phyloP scores from a whole-genome alignment of 805 yeast genomes.

The Ogataea ramenticola region DNA sequence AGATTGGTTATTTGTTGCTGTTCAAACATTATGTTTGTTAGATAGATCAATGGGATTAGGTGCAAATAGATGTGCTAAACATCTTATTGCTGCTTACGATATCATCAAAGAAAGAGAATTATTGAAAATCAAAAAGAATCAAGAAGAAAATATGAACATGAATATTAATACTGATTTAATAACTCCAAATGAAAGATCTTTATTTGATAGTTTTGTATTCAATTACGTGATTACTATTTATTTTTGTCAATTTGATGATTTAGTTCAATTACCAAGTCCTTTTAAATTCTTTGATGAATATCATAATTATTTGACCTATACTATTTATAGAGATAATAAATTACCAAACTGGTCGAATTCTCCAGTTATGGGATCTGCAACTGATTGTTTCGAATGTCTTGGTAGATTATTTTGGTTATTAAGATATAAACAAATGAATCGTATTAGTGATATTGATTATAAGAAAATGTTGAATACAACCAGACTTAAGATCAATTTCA shows the following conservation, averaged over 20 bases:
- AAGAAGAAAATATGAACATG: background rate
- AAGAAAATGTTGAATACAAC: slow-evolving; percentile 1
- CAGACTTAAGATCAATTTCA: slow-evolving; percentile 17
- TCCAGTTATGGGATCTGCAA: slow-evolving; percentile 31
- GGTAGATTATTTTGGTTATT: slow-evolving; percentile 33
- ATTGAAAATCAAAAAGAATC: background rate
- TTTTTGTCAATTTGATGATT: slow-evolving; percentile 24
- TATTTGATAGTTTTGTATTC: slow-evolving; percentile 25
- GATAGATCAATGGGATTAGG: slow-evolving; percentile 25
- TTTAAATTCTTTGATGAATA: slow-evolving; percentile 27
- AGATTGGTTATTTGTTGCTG: slow-evolving; percentile 36
- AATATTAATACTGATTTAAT: too few relatives aligned
- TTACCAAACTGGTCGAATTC: slow-evolving; percentile 26
- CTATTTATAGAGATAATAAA: slow-evolving; percentile 1
- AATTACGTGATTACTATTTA: slow-evolving; percentile 33
- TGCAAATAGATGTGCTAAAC: slow-evolving; percentile 23
- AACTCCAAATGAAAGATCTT: background rate
- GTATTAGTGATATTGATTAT: background rate
- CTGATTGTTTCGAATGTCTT: slow-evolving; percentile 28
- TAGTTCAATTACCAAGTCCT: slow-evolving; percentile 33
- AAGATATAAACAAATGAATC: slow-evolving; percentile 4
- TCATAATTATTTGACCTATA: slow-evolving; percentile 23
- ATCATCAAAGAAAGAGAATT: slow-evolving; percentile 19
- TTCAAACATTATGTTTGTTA: slow-evolving; percentile 31
- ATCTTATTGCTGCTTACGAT: slow-evolving; percentile 26